Evolutionary conservation across 345 rosid genomes (phyloP).

Genomic region (Pugionium dolabratum): DNA sequence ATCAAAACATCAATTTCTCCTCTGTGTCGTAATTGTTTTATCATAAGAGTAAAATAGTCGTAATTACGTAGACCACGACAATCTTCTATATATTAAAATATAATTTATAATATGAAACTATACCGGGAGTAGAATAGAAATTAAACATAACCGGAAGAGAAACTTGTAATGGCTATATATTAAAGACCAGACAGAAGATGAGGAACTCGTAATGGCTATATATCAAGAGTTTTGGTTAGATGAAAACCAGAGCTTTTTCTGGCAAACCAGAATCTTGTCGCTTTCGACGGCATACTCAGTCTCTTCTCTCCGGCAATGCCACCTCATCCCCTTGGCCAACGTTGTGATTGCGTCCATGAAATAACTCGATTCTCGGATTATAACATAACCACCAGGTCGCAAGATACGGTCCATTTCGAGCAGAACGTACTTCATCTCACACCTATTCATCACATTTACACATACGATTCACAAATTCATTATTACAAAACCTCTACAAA

Average conservation of each 20-base stretch:
- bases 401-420: conserved; percentile 92
- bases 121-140: too few species aligned
- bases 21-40: too few species aligned
- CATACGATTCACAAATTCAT: conserved; percentile 1
- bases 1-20: too few species aligned
- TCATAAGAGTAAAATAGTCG: too few species aligned
- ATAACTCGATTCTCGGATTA: conserved; percentile 84
- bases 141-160: too few species aligned
- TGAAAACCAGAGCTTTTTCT: conserved; percentile 89
- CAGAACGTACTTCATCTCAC: conserved; percentile 81
- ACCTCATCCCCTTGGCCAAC: conserved; percentile 80
- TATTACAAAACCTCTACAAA: conserved; percentile 1
- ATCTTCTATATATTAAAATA: too few species aligned
- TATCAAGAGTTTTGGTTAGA: conserved; percentile 35
- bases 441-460: conserved; percentile 46
- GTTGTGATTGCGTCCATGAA: conserved; percentile 64
- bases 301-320: conserved; percentile 76
- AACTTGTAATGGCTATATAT: neutral
- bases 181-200: too few species aligned
- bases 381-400: conserved; percentile 72
- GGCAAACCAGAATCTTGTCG: conserved; percentile 84
- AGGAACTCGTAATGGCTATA: too few species aligned
- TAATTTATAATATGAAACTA: too few species aligned
- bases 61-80: too few species aligned
- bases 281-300: conserved; percentile 61